Evolutionary conservation across 148 eudicot genomes (phyloP), one percentile per base, ranked within the genome.

Genomic region (Chenopodium berlandieri): DNA sequence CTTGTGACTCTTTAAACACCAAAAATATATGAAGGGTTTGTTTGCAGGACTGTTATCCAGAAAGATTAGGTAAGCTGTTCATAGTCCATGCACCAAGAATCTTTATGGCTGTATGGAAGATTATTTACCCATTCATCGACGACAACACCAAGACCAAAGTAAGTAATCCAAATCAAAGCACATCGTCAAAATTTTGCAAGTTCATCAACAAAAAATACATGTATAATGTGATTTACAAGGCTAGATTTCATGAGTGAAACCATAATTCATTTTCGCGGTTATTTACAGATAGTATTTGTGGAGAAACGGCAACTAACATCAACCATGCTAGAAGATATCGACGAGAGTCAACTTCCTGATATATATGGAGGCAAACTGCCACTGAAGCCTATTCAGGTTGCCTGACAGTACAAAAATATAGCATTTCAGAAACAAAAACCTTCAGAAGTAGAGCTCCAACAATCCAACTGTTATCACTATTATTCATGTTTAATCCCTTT

Each of bases 41-140:
- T 62, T 46, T 78, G 82, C 91, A 95, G 97, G 97, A 95, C 46
- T 92, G 82, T 80, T 91, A 93, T 80, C 99, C 99, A 14, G 99
- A 95, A 85, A 90, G 97, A 85, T 86, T 95, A 44, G 97, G 93
- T 13, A 95, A 95, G 82, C 27, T 92, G 71, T 82, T 84, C 73
- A 44, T 93, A 0, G 75, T 94, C 19, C 89, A 94, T 40, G 97
- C 88, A 52, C 97, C 99, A 8, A 85, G 77, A 83, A 75, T 94
- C 37, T 95, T 92, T 74, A 86, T 87, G 91, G 82, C 92, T 19
- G 87, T 83, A 10, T 95, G 97, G 97, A 95, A 94, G 90, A 83
- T 88, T 48, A 27, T 95, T 13, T 89, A 84, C 79, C 97, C 99
- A 14, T 91, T 95, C 80, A 90, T 93, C 31, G 97, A 95, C 82